Conservation (phyloP, 176 grass and related monocot species). For the Rhynchospora pubera region DNA sequence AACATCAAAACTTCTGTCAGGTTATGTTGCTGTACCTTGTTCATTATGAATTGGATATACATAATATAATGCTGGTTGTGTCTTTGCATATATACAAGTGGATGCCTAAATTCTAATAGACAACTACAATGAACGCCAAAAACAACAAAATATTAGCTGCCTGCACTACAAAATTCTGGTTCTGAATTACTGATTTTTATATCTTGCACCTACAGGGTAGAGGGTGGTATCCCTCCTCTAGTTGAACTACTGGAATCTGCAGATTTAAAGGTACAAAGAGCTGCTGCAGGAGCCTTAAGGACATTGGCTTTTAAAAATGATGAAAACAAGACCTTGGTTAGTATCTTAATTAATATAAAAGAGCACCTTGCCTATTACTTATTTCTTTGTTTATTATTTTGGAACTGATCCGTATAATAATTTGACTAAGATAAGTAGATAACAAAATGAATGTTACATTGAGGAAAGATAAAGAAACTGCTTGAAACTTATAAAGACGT, state of each 20-base stretch:
- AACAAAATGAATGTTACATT: neutral
- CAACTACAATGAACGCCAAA: neutral
- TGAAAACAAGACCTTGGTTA: conserved; percentile 87
- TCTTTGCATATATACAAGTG: neutral
- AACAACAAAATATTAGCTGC: neutral
- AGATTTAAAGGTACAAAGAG: conserved; percentile 98
- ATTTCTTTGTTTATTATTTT: neutral
- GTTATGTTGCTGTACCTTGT: conserved; percentile 32
- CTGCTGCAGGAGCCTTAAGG: conserved; percentile 85
- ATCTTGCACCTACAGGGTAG: conserved; percentile 53
- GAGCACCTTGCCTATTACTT: neutral
- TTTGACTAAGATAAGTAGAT: neutral
- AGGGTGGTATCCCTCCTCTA: conserved; percentile 95
- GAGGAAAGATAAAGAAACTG: neutral
- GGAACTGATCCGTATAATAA: neutral
- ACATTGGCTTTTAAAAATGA: conserved; percentile 99
- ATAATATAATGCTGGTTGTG: neutral
- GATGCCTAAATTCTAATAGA: neutral
- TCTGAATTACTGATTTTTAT: conserved; percentile 24
- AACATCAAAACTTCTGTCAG: conserved; percentile 96
- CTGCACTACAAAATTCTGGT: neutral
- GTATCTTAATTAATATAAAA: conserved; percentile 17
- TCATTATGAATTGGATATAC: neutral
- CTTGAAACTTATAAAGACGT: neutral
- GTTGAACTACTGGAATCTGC: conserved; percentile 87